Percentiles rank a stretch among this genome's conserved stretches.
Conservation (phyloP, 768 basidiomycete species). For the Boletus barrowsii region DNA sequence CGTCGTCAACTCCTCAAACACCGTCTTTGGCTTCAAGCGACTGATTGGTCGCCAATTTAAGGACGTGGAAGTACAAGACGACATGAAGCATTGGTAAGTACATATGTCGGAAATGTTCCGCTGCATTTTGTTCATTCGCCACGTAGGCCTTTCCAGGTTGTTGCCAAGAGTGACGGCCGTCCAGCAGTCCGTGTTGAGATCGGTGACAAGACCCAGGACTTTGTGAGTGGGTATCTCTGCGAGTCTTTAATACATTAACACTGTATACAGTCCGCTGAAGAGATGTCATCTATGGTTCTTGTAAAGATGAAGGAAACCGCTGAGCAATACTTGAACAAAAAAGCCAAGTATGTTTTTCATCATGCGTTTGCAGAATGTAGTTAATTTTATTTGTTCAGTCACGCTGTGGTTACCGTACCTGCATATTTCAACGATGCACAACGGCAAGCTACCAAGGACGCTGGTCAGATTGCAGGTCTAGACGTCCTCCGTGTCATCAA, state of each 20-base stretch:
- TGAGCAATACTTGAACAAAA: conserved; percentile 88
- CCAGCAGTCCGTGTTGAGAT: conserved; percentile 85
- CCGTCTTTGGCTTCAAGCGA: conserved; percentile 92
- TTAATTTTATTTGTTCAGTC: conserved; percentile 38
- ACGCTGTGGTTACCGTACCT: conserved; percentile 92
- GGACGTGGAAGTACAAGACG: conserved; percentile 92
- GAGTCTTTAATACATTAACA: conserved; percentile 5
- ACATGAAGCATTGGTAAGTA: conserved; percentile 77
- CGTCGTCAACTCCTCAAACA: conserved; percentile 92
- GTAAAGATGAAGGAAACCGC: conserved; percentile 96
- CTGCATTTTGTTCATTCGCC: conserved; percentile 1
- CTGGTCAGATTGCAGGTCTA: conserved; percentile 95
- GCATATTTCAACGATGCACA: conserved; percentile 99
- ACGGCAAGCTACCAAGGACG: conserved; percentile 97
- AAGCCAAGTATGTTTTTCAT: conserved; percentile 70
- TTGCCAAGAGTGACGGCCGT: conserved; percentile 66
- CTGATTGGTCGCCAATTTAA: conserved; percentile 90
- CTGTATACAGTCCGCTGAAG: conserved; percentile 68
- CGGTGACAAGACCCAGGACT: conserved; percentile 76
- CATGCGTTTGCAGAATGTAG: not conserved
- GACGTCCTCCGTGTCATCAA: conserved; percentile 98
- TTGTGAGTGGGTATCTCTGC: conserved; percentile 49
- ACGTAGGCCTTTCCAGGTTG: conserved; percentile 76
- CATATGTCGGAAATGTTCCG: not conserved
- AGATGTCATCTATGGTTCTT: conserved; percentile 84